These are phyloP conservation scores for Lipomyces spencermartinsiae DNA, from an alignment of 805 yeast species.

Conservation along the genomic window DNA sequence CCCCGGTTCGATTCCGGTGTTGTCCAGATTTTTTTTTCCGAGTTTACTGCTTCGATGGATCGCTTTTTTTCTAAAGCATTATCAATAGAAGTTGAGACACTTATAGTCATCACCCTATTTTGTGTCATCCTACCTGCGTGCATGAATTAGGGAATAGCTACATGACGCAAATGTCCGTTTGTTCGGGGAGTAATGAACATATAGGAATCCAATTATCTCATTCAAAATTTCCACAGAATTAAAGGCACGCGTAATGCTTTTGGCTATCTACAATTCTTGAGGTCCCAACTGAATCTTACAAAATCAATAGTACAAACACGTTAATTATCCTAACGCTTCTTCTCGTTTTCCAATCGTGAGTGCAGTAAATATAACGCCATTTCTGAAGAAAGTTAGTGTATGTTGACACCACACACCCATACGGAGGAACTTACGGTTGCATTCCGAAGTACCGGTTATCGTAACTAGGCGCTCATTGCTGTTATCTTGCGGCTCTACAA, in stretches of 20 bases:
- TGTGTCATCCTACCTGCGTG: too few species aligned
- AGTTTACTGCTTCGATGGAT: not conserved
- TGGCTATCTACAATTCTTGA: not conserved
- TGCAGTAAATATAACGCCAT: constrained; percentile 44
- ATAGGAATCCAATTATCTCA: too few species aligned
- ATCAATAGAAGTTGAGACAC: too few species aligned
- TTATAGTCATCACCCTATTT: too few species aligned
- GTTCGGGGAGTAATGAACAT: too few species aligned
- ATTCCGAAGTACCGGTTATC: constrained; percentile 33
- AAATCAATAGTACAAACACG: not conserved
- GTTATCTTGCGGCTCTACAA: constrained; percentile 33
- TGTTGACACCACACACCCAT: not conserved
- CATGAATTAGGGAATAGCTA: too few species aligned
- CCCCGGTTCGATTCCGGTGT: constrained; percentile 49
- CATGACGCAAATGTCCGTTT: too few species aligned
- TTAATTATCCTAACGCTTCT: constrained; percentile 32
- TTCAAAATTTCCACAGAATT: not conserved
- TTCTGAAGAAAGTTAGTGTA: constrained; percentile 20
- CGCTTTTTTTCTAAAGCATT: too few species aligned
- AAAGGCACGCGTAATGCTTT: not conserved
- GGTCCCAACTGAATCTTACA: not conserved
- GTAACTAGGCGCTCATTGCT: constrained; percentile 43
- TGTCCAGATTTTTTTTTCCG: constrained; percentile 41
- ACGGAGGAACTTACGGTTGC: constrained; percentile 29
- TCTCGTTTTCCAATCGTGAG: constrained; percentile 43